A percentile compares a stretch with the other conserved stretches of the same genome.
phyloP scores from a whole-genome alignment of 768 basidiomycete genomes.

The Pisolithus orientalis region DNA sequence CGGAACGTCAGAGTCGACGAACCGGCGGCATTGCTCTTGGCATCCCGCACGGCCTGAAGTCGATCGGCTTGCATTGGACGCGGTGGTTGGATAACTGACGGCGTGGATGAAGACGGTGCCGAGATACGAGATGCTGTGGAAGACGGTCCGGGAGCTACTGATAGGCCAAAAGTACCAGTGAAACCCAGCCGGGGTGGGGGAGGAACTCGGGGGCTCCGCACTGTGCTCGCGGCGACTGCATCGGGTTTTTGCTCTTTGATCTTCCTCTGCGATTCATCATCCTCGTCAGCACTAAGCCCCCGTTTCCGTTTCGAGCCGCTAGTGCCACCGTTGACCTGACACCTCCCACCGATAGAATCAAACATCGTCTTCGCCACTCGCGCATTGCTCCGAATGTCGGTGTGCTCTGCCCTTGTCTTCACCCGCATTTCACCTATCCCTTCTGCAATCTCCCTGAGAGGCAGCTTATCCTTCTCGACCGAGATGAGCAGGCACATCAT shows the following conservation, averaged over 20 bases:
- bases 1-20: neutral
- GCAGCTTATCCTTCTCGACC: constrained; percentile 36
- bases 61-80: constrained; percentile 18
- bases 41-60: constrained; percentile 9
- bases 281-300: constrained; percentile 12
- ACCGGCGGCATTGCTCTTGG: constrained; percentile 9
- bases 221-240: neutral
- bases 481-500: constrained; percentile 49
- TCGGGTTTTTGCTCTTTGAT: constrained; percentile 11
- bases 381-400: constrained; percentile 62
- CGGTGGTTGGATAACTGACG: neutral
- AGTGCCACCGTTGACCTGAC: neutral
- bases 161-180: no score
- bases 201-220: neutral
- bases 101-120: neutral
- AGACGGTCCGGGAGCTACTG: neutral
- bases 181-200: neutral
- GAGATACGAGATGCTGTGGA: neutral
- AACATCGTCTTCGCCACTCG: constrained; percentile 51
- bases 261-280: constrained; percentile 2
- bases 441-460: constrained; percentile 34
- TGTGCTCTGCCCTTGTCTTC: constrained; percentile 46
- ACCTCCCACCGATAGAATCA: constrained; percentile 36
- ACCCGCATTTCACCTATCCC: constrained; percentile 48
- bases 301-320: constrained; percentile 19